Percentiles rank a stretch among this genome's conserved stretches.
phyloP scores from a whole-genome alignment of 148 eudicot genomes.

The Polygonum aviculare region DNA sequence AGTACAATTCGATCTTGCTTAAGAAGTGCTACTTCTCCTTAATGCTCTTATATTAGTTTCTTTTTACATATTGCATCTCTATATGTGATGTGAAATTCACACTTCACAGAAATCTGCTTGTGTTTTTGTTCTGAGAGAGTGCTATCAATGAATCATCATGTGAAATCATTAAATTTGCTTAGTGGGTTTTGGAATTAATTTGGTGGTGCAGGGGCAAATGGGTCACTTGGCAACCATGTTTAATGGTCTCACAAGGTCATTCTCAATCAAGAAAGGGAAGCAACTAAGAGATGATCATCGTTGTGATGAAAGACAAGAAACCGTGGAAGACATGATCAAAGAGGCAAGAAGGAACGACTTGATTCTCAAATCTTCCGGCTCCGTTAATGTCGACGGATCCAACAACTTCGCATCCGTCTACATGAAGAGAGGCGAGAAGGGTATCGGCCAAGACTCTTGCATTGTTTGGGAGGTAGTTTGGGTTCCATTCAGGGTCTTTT shows the following conservation, averaged over 20 bases:
- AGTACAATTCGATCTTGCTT: background rate
- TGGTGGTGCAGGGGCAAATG: constrained; percentile 2
- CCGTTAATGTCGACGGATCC: background rate
- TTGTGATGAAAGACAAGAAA: background rate
- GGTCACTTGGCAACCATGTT: constrained; percentile 7
- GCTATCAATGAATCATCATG: background rate
- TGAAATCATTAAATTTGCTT: background rate
- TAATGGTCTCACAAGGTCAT: constrained; percentile 2
- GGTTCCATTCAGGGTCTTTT: background rate
- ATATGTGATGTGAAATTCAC: no score
- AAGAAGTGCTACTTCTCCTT: no score
- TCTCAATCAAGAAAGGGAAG: constrained; percentile 6
- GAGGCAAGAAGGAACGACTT: constrained; percentile 7
- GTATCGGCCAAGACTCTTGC: constrained; percentile 3
- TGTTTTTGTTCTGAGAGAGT: background rate
- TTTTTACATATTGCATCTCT: no score
- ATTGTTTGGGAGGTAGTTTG: constrained; percentile 8
- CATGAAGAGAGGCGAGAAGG: background rate
- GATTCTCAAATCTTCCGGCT: constrained; percentile 1
- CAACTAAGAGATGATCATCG: background rate
- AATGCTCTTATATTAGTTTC: no score
- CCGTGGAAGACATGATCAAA: background rate
- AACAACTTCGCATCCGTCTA: constrained; percentile 5
- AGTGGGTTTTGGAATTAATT: constrained; percentile 5
- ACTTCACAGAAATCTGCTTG: background rate